Evolutionary conservation across 164 flowering plant genomes (phyloP).

Genomic region (Aristolochia fimbriata): DNA sequence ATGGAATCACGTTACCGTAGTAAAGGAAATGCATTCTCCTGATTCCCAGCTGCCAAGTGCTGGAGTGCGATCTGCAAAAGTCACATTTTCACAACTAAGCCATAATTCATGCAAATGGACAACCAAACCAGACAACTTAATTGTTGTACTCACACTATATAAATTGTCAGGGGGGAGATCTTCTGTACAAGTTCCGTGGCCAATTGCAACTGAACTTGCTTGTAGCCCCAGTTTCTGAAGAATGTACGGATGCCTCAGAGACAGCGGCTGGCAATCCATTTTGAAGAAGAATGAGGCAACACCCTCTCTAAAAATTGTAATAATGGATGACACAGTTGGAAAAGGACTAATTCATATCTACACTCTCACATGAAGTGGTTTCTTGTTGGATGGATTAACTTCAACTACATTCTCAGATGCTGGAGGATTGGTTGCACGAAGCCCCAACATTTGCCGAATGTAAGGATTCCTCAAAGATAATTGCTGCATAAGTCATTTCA

Average conservation of each 20-base stretch:
- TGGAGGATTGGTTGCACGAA: constrained; percentile 25
- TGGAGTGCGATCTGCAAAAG: constrained; percentile 50
- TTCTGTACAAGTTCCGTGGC: constrained; percentile 18
- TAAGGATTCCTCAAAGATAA: constrained; percentile 41
- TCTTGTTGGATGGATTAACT: constrained; percentile 29
- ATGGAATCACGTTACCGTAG: constrained; percentile 37
- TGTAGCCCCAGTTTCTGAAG: constrained; percentile 51
- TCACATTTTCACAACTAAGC: constrained; percentile 5
- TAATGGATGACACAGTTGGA: not conserved
- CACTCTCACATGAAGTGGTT: constrained; percentile 55
- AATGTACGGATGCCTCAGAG: constrained; percentile 44
- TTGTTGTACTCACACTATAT: constrained; percentile 45
- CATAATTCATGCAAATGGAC: not conserved
- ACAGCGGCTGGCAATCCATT: constrained; percentile 12
- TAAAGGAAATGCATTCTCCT: constrained; percentile 45
- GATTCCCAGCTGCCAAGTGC: constrained; percentile 34
- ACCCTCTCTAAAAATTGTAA: not conserved
- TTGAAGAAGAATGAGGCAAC: not conserved
- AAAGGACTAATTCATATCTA: not conserved
- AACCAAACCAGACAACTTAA: not conserved
- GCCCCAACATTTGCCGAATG: constrained; percentile 47
- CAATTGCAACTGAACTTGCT: constrained; percentile 14
- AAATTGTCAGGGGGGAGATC: constrained; percentile 43
- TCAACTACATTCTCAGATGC: constrained; percentile 14
- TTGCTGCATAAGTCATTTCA: constrained; percentile 41